Evolutionary conservation across 2,329 filamentous ascomycete genomes (phyloP).

Genomic region (Huntiella abstrusa): DNA sequence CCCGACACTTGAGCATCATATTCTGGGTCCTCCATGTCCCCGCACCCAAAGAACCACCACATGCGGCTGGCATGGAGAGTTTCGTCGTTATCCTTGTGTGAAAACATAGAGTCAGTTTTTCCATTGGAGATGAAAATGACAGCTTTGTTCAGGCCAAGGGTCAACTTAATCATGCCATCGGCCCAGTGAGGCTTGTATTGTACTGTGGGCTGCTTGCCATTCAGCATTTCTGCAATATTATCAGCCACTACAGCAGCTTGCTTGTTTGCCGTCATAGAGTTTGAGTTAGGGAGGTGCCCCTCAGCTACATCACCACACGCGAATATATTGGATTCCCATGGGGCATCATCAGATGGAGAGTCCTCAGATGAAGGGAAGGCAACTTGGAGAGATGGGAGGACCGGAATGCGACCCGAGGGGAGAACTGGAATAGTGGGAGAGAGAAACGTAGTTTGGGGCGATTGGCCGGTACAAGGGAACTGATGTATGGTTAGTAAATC

Average conservation of each 20-base stretch:
- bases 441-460: slow-evolving; percentile 33
- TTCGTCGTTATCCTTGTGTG: slow-evolving; percentile 23
- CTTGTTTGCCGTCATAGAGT: slow-evolving; percentile 33
- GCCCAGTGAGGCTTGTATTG: slow-evolving; percentile 26
- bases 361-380: slow-evolving; percentile 18
- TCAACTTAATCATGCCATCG: slow-evolving; percentile 34
- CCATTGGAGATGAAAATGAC: slow-evolving; percentile 26
- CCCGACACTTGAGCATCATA: background rate
- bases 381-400: slow-evolving; percentile 39
- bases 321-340: slow-evolving; percentile 31
- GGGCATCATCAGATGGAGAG: too few species aligned
- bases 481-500: slow-evolving; percentile 15
- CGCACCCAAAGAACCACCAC: slow-evolving; percentile 26
- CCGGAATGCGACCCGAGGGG: slow-evolving; percentile 29
- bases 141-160: slow-evolving; percentile 29
- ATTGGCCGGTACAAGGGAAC: slow-evolving; percentile 42
- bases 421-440: slow-evolving; percentile 21
- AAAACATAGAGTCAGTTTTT: slow-evolving; percentile 24
- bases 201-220: slow-evolving; percentile 21
- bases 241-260: slow-evolving; percentile 34
- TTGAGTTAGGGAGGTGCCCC: slow-evolving; percentile 26
- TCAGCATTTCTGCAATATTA: slow-evolving; percentile 32
- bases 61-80: slow-evolving; percentile 25
- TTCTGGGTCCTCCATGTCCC: slow-evolving; percentile 21
- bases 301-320: slow-evolving; percentile 46